Evolutionary conservation across 2,329 filamentous ascomycete species (phyloP).

Genomic region (Stemphylium lycopersici): DNA sequence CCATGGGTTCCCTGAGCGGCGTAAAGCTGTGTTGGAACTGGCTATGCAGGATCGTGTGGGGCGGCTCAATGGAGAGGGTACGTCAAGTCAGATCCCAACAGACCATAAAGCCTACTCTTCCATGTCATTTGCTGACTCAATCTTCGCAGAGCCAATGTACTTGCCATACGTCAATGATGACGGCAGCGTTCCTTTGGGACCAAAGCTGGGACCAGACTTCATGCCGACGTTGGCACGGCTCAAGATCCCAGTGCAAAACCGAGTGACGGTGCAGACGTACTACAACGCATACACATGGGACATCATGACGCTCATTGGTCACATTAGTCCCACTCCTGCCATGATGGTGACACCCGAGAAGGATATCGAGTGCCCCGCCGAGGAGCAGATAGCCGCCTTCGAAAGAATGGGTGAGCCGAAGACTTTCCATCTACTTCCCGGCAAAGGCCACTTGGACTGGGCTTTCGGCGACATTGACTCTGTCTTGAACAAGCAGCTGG

Average conservation of each 20-base stretch:
- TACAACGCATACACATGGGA: constrained; percentile 8
- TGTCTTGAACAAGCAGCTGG: constrained; percentile 7
- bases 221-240: constrained; percentile 7
- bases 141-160: constrained; percentile 8
- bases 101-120: too few species aligned
- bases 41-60: constrained; percentile 6
- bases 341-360: constrained; percentile 16
- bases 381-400: constrained; percentile 9
- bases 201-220: constrained; percentile 4
- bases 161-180: constrained; percentile 15
- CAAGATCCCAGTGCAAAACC: constrained; percentile 12
- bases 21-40: constrained; percentile 12
- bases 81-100: too few species aligned
- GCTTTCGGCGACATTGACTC: constrained; percentile 17
- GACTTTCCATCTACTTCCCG: neutral
- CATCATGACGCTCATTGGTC: constrained; percentile 3
- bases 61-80: constrained; percentile 10
- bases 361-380: constrained; percentile 8
- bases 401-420: constrained; percentile 13
- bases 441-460: constrained; percentile 16
- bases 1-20: constrained; percentile 8
- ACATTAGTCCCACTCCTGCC: constrained; percentile 13
- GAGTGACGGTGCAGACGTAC: constrained; percentile 13
- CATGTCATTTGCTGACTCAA: too few species aligned
- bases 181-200: constrained; percentile 9